Base-by-base conservation (phyloP, 768 basidiomycete species). In the Coprinellus aureogranulatus region DNA sequence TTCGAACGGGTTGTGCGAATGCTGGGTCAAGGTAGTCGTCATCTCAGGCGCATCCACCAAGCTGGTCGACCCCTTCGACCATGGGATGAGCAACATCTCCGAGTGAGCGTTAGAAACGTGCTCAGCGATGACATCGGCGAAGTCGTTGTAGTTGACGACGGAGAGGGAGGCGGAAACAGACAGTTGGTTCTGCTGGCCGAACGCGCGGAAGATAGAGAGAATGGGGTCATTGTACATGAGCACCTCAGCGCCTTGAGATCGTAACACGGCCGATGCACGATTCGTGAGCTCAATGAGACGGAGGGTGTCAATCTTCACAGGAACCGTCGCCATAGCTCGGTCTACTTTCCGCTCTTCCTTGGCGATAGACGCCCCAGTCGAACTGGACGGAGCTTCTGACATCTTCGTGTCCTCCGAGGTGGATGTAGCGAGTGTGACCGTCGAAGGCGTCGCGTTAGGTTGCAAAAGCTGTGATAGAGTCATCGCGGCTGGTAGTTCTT, bases 281-380 rank as follows among this genome's bases (percentile, higher is more conserved):
- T 88, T 88, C 1, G 92, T 90, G 45, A 98, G 76, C 68, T 98
- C 94, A 63, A 98, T 84, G 8, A 98, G 80, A 20, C 95, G 92
- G 2, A 98, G 80, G 0, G 90, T 89, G 61, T 92, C 84, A 31
- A 96, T 77, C 10, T 76, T 71, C 51, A 85, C 72, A 12, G 59
- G 60, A 0, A 65, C 51, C 31, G 57, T 22, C 6, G 55, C 39
- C 10, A 49, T 25, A 45, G 30, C 18, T n/a, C 18, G 6, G 53
- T 62, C n/a, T 61, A 60, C 9, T 12, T 20, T 39, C 53, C 40
- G 16, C 16, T 34, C 34, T 34, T 34, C 34, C 34, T 34, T 34
- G 34, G 34, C 14, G 14, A 34, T 14, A 34, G 34, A 34, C 8
- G 34, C 34, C n/a, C 22, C 8, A 22, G 22, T 18, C n/a, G 53